These are phyloP conservation scores for Botryotinia convoluta DNA, from an alignment of 2,329 filamentous ascomycete species.

Conservation along the genomic window DNA sequence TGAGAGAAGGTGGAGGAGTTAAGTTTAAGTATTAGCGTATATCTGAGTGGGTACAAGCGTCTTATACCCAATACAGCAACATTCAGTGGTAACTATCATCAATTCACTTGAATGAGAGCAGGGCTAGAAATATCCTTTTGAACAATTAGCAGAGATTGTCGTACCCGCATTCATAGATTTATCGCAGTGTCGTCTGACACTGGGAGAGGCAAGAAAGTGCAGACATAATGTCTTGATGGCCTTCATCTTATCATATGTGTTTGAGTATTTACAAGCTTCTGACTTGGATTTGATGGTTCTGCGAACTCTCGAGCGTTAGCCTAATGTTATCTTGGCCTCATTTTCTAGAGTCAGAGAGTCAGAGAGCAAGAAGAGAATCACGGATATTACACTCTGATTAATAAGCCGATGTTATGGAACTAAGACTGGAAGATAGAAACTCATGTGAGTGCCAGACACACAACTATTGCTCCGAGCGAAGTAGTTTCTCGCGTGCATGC, in stretches of 20 bases:
- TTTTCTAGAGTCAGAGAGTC: background rate
- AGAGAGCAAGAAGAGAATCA: background rate
- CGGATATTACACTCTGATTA: background rate
- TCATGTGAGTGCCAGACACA: background rate
- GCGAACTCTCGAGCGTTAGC: background rate
- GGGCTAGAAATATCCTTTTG: rapidly evolving
- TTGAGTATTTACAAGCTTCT: background rate
- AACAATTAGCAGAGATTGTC: background rate
- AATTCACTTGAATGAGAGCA: background rate
- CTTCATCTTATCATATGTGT: background rate
- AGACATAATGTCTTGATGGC: background rate
- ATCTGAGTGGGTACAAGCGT: background rate
- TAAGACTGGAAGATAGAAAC: background rate
- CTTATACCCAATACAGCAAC: background rate
- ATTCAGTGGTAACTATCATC: background rate
- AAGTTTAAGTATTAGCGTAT: background rate
- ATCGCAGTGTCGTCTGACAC: background rate
- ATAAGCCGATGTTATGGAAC: background rate
- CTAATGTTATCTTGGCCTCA: background rate
- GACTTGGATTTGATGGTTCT: background rate
- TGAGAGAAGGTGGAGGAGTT: background rate
- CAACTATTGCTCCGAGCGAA: too few relatives aligned
- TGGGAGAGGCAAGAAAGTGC: background rate
- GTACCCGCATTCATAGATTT: background rate
- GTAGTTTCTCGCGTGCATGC: background rate